Evolutionary conservation across 2,329 filamentous ascomycete species (phyloP), one percentile per base, ranked within the genome.

Genomic region (Monilinia fructicola): DNA sequence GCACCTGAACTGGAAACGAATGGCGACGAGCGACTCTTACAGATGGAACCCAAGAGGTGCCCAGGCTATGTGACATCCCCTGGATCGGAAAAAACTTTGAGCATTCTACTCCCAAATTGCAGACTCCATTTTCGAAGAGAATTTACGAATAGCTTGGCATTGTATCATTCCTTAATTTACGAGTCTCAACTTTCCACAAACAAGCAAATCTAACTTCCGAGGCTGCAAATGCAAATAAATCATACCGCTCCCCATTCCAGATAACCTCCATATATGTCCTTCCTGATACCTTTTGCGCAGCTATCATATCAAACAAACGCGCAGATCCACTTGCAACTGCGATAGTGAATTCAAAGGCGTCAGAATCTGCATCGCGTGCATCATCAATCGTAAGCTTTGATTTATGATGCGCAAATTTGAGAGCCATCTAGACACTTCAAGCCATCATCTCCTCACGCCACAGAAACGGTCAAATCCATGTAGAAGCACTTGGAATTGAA

Each of bases 381-480:
- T 91, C 85, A 67, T 87, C 79, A 60, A 84, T 84, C 89, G 93
- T 93, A 71, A 83, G 84, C n/a, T n/a, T n/a, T n/a, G n/a, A n/a
- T n/a, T n/a, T n/a, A n/a, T 90, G 83, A 78, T 93, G 90, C 0
- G 91, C 92, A 2, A 90, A 93, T 0, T 90, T 93, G 74, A 95
- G 87, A 91, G 0, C 26, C 10, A n/a, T n/a, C n/a, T n/a, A n/a
- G n/a, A n/a, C n/a, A n/a, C 28, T 23, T 21, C 2, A 46, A 14
- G 4, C 38, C 10, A 3, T 35, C 18, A 12, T 35, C 12, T 18
- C 28, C 16, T 61, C 28, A 18, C n/a, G 21, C 12, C 6, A 35
- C 3, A 38, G 28, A 6, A 23, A 14, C 2, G 9, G 12, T 31
- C 7, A 50, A 18, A 60, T n/a, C 42, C 23, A 50, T 16, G n/a